Conservation (phyloP, 495 filamentous ascomycete genomes). For the Podospora pseudoanserina region DNA sequence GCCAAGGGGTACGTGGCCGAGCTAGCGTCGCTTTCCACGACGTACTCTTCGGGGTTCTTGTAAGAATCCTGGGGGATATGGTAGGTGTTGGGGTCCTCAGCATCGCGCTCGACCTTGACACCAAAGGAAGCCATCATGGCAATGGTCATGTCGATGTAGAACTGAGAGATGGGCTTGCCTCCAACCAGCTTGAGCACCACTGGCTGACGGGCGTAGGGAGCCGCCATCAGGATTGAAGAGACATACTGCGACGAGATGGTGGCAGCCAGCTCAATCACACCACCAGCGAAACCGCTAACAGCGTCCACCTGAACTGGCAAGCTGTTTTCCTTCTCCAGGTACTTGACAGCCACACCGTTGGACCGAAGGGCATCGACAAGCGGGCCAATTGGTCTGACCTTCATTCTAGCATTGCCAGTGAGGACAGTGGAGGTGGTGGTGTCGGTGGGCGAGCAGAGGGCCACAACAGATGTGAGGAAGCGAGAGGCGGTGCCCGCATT, state of each 20-base stretch:
- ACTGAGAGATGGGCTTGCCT: slow-evolving; percentile 92
- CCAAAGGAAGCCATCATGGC: slow-evolving; percentile 97
- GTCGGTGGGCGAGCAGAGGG: slow-evolving; percentile 65
- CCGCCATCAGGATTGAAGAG: slow-evolving; percentile 93
- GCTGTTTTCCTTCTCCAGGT: slow-evolving; percentile 73
- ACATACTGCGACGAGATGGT: slow-evolving; percentile 98
- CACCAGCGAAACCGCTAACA: slow-evolving; percentile 81
- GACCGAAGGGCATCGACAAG: slow-evolving; percentile 86
- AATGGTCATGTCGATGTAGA: slow-evolving; percentile 98
- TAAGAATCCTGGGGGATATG: slow-evolving; percentile 87
- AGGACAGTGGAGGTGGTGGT: slow-evolving; percentile 65
- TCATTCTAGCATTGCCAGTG: slow-evolving; percentile 96
- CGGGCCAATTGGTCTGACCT: slow-evolving; percentile 86
- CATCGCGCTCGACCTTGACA: slow-evolving; percentile 60
- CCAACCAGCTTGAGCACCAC: slow-evolving; percentile 87
- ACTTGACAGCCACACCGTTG: slow-evolving; percentile 81
- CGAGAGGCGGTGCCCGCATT: slow-evolving; percentile 95
- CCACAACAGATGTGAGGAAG: slow-evolving; percentile 90
- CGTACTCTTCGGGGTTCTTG: slow-evolving; percentile 79
- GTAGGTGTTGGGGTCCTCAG: slow-evolving; percentile 79
- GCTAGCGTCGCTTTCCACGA: slow-evolving; percentile 94
- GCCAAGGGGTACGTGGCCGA: slow-evolving; percentile 96
- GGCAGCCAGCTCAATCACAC: slow-evolving; percentile 85
- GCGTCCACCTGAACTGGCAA: slow-evolving; percentile 81
- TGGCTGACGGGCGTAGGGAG: slow-evolving; percentile 90